Evolutionary conservation across 2,329 filamentous ascomycete species (phyloP), one percentile per base, ranked within the genome.

Genomic region (Talaromyces sp.): DNA sequence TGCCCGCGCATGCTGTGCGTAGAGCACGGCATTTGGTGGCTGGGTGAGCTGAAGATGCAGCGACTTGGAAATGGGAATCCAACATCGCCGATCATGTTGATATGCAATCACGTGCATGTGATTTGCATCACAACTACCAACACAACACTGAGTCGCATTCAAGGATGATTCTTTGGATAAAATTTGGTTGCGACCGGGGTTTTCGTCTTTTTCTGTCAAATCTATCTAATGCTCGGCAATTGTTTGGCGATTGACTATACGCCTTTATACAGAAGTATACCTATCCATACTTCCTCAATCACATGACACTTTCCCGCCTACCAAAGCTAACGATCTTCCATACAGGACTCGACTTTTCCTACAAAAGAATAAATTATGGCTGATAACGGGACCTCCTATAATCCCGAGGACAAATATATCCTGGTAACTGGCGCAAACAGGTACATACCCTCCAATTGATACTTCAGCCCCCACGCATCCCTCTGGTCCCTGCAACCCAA

Each of bases 371-470:
- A 55, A 46, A 40, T 29, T 35, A 66, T 59, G 63, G 50, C 37
- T 45, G 57, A 47, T 37, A 55, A 43, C 49, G 50, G 48, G 27
- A 30, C 41, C 17, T 48, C 47, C 19, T 36, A 29, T 4, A 53
- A 55, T 45, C 56, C 56, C 30, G 52, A 65, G 27, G 63, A 69
- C 35, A 64, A 65, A 36, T 72, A 70, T 67, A 84, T 90, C 8
- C 78, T 96, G 35, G 84, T 96, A 36, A 96, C 91, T 0, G 91
- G 91, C 48, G 89, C 90, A 32, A 96, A 95, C 73, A 92, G 90
- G 91, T 92, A 81, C 52, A 14, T n/a, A 11, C n/a, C 30, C 24
- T 17, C 47, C 40, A 50, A 40, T 37, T 16, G 14, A 16, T 4
- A 44, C 14, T 42, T 27, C 32, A 42, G 8, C 3, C 41, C 46